Evolutionary conservation across 768 basidiomycete species (phyloP), one percentile per base, ranked within the genome.

Genomic region (Paxillus rubicundulus): DNA sequence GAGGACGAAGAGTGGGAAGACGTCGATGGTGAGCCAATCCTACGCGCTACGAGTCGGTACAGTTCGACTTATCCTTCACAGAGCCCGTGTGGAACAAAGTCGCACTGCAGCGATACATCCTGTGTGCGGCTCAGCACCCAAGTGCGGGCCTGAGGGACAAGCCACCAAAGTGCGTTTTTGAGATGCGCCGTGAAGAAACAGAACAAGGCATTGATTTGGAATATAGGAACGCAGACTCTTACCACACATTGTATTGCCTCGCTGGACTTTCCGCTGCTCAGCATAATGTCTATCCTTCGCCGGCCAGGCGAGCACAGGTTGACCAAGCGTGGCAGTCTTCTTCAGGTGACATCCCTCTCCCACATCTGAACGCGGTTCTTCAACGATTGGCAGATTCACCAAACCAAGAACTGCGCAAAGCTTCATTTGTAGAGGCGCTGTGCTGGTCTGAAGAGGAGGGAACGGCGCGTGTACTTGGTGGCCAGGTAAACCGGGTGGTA

Each of bases 221-320:
- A 42, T 30, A 21, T 58, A 95, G 93, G 70, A 70, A 71, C n/a
- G 74, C 94, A n/a, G 97, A 99, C 65, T 80, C 91, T 36, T 99
- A 99, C 66, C 97, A 99, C 63, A 97, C 96, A 0, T 72, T 91
- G 33, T 98, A 96, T 69, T 95, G 92, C 63, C 80, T 98, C 3
- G 81, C 93, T 5, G 97, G 97, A 12, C 77, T 97, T 16, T 92
- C 96, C 0, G 75, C 83, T 0, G 90, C 96, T 0, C 97, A 98
- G 63, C 93, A 98, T 57, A 80, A 76, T 38, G 78, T 94, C 1
- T 71, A 68, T 34, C 80, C 79, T 1, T 81, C 84, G 0, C 58
- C 68, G 0, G 47, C 66, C 3, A 65, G 74, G 28, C 68, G 66
- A 6, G 61, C 64, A 5, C 64, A 68, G 39, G 57, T 84, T 8